phyloP scores from a whole-genome alignment of 1,139 yeast species.

The Pichia kudriavzevii region DNA sequence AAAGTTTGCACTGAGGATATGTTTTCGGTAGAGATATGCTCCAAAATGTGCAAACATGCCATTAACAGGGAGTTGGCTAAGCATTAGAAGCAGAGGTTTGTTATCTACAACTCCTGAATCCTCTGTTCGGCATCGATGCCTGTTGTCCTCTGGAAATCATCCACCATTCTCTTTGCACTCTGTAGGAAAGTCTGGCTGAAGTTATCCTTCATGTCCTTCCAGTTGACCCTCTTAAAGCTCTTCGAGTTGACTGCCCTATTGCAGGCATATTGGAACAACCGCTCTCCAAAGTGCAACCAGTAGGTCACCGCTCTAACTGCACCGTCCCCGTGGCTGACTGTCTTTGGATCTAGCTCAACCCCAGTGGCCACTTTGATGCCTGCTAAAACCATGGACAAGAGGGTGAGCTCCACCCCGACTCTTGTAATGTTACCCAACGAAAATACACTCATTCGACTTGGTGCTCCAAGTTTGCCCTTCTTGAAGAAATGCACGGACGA shows the following conservation, averaged over 20 bases:
- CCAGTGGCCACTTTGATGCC: conserved; percentile 63
- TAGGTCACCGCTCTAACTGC: conserved; percentile 46
- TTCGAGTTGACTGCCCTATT: conserved; percentile 9
- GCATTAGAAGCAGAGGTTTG: too few species aligned
- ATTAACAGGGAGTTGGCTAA: too few species aligned
- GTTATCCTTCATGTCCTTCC: conserved; percentile 10
- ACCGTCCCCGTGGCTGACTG: conserved; percentile 41
- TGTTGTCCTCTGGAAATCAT: conserved; percentile 9
- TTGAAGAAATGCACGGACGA: too few species aligned
- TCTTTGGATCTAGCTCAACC: conserved; percentile 32
- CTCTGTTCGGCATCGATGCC: conserved; percentile 2
- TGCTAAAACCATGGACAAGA: conserved; percentile 56
- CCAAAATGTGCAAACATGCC: too few species aligned
- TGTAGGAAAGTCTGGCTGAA: conserved; percentile 9
- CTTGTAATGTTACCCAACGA: too few species aligned
- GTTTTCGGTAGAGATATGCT: too few species aligned
- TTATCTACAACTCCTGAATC: conserved; percentile 5
- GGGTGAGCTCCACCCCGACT: conserved; percentile 51
- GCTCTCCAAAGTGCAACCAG: conserved; percentile 32
- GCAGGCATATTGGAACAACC: conserved; percentile 18
- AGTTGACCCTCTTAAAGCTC: conserved; percentile 10
- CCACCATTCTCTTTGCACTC: conserved; percentile 11
- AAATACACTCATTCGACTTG: too few species aligned
- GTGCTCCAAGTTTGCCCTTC: too few species aligned
- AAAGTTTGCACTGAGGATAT: too few species aligned